Percentiles rank a stretch among this genome's conserved stretches.
Evolutionary conservation across 2,329 filamentous ascomycete species (phyloP).

Genomic region (Ascochyta pisi): DNA sequence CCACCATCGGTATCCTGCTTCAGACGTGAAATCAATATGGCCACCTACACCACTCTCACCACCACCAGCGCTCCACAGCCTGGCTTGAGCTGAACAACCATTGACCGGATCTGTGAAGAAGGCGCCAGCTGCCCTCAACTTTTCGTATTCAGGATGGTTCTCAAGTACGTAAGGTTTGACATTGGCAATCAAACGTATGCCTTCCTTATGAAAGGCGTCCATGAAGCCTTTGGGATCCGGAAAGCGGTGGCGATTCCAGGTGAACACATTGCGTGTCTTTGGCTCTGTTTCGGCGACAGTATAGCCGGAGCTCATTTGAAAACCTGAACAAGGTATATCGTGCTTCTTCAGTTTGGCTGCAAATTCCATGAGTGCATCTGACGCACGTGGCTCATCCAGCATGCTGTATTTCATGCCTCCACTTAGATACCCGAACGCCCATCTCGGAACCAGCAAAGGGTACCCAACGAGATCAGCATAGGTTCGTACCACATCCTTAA

Average conservation of each 20-base stretch:
- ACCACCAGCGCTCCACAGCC: slow-evolving; percentile 75
- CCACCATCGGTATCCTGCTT: slow-evolving; percentile 74
- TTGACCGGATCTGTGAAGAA: slow-evolving; percentile 67
- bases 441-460: slow-evolving; percentile 71
- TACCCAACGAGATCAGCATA: slow-evolving; percentile 74
- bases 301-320: slow-evolving; percentile 77
- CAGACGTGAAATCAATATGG: slow-evolving; percentile 76
- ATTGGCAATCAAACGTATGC: slow-evolving; percentile 73
- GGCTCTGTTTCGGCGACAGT: slow-evolving; percentile 71
- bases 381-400: slow-evolving; percentile 62
- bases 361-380: slow-evolving; percentile 66
- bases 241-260: slow-evolving; percentile 75
- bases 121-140: slow-evolving; percentile 63
- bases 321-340: slow-evolving; percentile 73
- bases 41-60: slow-evolving; percentile 73
- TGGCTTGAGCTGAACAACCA: slow-evolving; percentile 60
- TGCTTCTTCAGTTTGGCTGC: slow-evolving; percentile 67
- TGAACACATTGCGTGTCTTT: slow-evolving; percentile 74
- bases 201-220: slow-evolving; percentile 65
- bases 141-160: slow-evolving; percentile 71
- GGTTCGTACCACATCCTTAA: slow-evolving; percentile 69
- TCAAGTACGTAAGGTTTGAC: slow-evolving; percentile 75
- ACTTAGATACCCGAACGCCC: slow-evolving; percentile 76
- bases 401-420: slow-evolving; percentile 70
- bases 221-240: slow-evolving; percentile 71